Percentiles rank a stretch among this genome's conserved stretches.
Evolutionary conservation across 140 eudicot genomes (phyloP).

Genomic region (Senecio squalidus): DNA sequence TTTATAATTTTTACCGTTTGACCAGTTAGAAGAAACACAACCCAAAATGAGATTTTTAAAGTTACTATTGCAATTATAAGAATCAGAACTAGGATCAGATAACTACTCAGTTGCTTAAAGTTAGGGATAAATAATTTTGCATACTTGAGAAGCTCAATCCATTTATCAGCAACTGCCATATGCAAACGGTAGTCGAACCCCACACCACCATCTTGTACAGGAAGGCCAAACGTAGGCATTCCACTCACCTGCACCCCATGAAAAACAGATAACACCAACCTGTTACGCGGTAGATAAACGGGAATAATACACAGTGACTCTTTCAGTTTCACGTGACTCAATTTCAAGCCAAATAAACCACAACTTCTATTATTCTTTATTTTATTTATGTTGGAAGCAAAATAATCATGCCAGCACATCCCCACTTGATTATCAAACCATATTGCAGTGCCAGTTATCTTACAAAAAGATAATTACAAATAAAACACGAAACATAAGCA

Average conservation of each 20-base stretch:
- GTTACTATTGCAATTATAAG: too few species aligned
- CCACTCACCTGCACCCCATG: constrained; percentile 76
- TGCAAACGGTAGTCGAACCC: constrained; percentile 98
- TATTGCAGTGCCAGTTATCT: background rate
- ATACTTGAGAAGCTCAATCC: constrained; percentile 96
- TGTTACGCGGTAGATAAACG: background rate
- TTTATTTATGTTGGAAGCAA: background rate
- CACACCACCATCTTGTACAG: constrained; percentile 90
- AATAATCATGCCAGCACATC: background rate
- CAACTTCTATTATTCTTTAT: background rate
- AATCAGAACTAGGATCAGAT: background rate
- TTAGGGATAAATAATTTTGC: too few species aligned
- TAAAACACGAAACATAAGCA: background rate
- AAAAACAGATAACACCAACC: background rate
- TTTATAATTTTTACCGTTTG: too few species aligned
- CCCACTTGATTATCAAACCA: constrained; percentile 5
- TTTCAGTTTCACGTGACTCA: background rate
- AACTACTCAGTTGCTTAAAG: background rate
- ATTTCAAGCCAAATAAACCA: background rate
- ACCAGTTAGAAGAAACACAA: too few species aligned
- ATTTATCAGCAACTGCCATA: constrained; percentile 98
- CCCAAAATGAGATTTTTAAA: too few species aligned
- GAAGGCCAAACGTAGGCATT: constrained; percentile 94
- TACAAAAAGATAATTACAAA: background rate
- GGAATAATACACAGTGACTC: background rate